Conservation (phyloP, 202 grass and related monocot genomes). For the Zizania palustris region DNA sequence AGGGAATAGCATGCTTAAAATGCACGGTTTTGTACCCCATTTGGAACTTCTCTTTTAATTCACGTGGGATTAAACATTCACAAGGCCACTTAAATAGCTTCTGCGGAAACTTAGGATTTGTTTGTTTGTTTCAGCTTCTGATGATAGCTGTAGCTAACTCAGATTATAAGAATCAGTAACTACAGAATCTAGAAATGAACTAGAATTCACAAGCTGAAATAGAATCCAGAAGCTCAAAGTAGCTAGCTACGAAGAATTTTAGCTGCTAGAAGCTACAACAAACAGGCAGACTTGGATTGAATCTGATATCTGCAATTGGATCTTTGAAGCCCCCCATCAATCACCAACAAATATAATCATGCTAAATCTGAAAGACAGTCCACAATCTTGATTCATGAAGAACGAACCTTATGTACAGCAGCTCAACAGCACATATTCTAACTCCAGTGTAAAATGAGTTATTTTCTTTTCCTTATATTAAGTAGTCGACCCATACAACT, state of each 20-base stretch:
- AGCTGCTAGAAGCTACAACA: no score
- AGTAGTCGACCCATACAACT: constrained; percentile 55
- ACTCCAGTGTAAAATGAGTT: constrained; percentile 8
- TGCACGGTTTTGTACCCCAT: background rate
- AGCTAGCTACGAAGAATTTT: no score
- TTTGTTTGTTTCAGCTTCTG: no score
- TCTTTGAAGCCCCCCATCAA: background rate
- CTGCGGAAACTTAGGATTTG: no score
- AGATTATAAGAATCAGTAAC: no score
- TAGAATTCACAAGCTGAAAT: no score
- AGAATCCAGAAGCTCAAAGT: no score
- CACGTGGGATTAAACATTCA: background rate
- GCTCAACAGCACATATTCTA: background rate
- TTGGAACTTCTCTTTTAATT: background rate
- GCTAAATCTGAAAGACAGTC: background rate
- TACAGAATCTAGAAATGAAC: no score
- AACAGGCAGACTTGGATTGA: background rate
- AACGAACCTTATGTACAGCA: background rate
- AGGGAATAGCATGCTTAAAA: background rate
- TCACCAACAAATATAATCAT: background rate
- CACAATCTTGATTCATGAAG: background rate
- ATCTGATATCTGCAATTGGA: background rate
- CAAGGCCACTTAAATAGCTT: background rate
- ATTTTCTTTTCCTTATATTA: constrained; percentile 38
- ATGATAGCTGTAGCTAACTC: no score